phyloP scores from a whole-genome alignment of 2,329 filamentous ascomycete genomes.

The Xylaria digitata region DNA sequence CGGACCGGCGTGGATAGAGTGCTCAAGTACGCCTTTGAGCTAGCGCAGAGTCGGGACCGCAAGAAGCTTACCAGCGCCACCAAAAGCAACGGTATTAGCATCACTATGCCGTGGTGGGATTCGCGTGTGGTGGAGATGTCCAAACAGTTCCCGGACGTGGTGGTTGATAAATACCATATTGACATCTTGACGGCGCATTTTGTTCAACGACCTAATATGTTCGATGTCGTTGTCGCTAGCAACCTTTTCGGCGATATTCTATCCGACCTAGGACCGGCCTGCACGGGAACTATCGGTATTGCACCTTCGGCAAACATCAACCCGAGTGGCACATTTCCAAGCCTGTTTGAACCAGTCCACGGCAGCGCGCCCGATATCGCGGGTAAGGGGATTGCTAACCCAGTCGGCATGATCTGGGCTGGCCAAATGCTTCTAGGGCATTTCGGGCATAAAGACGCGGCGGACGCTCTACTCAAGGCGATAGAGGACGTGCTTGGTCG shows the following conservation, averaged over 20 bases:
- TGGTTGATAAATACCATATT: constrained; percentile 71
- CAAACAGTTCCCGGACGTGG: constrained; percentile 66
- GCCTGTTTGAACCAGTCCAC: constrained; percentile 73
- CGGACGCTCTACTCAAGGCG: constrained; percentile 54
- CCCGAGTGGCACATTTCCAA: constrained; percentile 68
- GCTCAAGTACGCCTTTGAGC: constrained; percentile 71
- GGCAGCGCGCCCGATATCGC: constrained; percentile 73
- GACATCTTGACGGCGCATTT: constrained; percentile 73
- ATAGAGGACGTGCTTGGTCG: constrained; percentile 48
- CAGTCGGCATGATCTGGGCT: constrained; percentile 75
- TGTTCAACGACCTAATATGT: constrained; percentile 63
- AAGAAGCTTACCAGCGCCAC: constrained; percentile 72
- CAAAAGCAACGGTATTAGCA: constrained; percentile 72
- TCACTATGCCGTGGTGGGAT: constrained; percentile 75
- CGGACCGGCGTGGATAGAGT: constrained; percentile 67
- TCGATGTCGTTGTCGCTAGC: constrained; percentile 72
- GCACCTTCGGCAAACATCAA: constrained; percentile 73
- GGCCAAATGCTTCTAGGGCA: constrained; percentile 75
- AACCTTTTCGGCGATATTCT: constrained; percentile 69
- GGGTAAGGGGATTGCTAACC: constrained; percentile 71
- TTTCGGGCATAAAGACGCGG: constrained; percentile 69
- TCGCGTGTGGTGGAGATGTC: constrained; percentile 65
- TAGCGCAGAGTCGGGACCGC: constrained; percentile 64
- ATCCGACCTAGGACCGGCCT: constrained; percentile 65
- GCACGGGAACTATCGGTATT: constrained; percentile 74